Evolutionary conservation across 73 alveolate genomes (phyloP), one percentile per base, ranked within the genome.

Genomic region (Blepharisma japonicum): DNA sequence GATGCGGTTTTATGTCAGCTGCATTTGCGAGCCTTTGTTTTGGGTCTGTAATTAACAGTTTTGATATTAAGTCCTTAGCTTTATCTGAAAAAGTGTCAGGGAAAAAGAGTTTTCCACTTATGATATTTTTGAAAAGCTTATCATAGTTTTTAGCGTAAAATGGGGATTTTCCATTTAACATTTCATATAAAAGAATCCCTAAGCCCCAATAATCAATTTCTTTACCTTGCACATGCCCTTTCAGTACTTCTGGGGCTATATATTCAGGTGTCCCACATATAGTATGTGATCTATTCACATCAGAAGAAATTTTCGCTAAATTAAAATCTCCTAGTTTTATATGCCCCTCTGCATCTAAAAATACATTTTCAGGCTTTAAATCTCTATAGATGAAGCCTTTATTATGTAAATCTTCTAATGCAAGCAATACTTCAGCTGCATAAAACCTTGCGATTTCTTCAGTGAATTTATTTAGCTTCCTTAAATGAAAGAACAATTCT

Each of bases 281-380:
- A 8, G 83, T 14, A 39, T 61, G 23, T 18, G 74, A 14, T 5
- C 23, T 61, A 47, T 90, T 94, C 55, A 87, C 86, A 18, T 88
- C 94, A 71, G 79, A 84, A 61, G 83, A 77, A 23, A 72, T 66
- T 81, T 90, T 88, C 2, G 94, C 89, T 92, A 90, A 81, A 47
- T 95, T 95, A 80, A 90, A 90, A 83, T 90, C 97, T 4, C 95
- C 84, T 48, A 90, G 68, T 68, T 86, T 88, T 49, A 93, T 77
- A 87, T 93, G 90, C 5, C 98, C 98, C 8, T 82, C 38, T 50
- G 88, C 93, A 83, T 90, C 97, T 84, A 90, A 71, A 48, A 90
- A 68, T 11, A 90, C 84, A 84, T 90, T 90, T 88, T 91, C 97
- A 47, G 97, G 95, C 66, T 91, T 91, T 68, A 91, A 78, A 78